A percentile compares a stretch with the other conserved stretches of the same genome.
Conservation (phyloP, 108 stramenopile genomes). For the Mediolabrus comicus region DNA sequence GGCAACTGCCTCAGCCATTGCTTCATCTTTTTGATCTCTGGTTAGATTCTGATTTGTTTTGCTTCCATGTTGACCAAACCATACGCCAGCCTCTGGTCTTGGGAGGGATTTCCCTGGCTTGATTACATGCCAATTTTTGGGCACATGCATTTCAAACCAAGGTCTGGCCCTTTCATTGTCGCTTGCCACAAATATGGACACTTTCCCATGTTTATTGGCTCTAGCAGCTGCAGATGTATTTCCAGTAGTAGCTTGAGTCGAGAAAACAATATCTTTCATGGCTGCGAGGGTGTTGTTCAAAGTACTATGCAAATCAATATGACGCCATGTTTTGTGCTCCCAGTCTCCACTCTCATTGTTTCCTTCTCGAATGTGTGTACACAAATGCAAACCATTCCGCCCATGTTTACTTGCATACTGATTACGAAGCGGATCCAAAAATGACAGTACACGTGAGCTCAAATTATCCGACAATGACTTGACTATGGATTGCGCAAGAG, state of each 20-base stretch:
- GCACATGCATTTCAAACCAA: slow-evolving; percentile 21
- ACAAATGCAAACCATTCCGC: slow-evolving; percentile 6
- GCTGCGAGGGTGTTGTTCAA: slow-evolving; percentile 9
- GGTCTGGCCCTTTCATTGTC: slow-evolving; percentile 7
- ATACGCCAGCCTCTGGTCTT: slow-evolving; percentile 7
- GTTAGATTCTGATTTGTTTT: neutral
- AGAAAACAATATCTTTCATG: slow-evolving; percentile 5
- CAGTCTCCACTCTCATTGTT: slow-evolving; percentile 29
- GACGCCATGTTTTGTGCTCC: neutral
- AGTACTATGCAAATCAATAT: slow-evolving; percentile 4
- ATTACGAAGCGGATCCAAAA: slow-evolving; percentile 8
- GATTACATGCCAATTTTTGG: slow-evolving; percentile 21
- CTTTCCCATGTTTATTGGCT: neutral
- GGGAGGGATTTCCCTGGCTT: slow-evolving; percentile 9
- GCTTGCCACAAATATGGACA: slow-evolving; percentile 25
- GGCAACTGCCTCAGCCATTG: slow-evolving; percentile 38
- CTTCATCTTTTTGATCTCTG: slow-evolving; percentile 23
- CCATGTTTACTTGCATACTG: slow-evolving; percentile 3
- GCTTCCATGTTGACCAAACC: slow-evolving; percentile 28
- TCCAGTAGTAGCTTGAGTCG: neutral
- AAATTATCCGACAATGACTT: slow-evolving; percentile 7
- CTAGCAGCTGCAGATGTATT: neutral
- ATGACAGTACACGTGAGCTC: slow-evolving; percentile 10
- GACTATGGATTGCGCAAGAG: slow-evolving; percentile 15
- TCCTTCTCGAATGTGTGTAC: slow-evolving; percentile 22